Percentiles rank a stretch among this genome's conserved stretches.
Evolutionary conservation across 73 alveolate genomes (phyloP).

Genomic region (Halteria grandinella): DNA sequence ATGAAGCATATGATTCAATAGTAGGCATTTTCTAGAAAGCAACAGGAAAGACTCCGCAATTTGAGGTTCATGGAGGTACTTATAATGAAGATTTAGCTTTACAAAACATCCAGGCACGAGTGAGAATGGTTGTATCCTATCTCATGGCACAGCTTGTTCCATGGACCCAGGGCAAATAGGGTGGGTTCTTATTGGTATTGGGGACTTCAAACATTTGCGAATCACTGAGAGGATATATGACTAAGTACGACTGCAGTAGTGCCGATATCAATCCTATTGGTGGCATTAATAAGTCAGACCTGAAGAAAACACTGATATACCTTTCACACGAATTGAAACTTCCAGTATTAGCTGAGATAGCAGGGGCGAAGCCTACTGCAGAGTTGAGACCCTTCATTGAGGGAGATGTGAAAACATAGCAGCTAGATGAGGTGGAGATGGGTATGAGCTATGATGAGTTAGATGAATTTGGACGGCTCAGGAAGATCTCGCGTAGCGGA

Average conservation of each 20-base stretch:
- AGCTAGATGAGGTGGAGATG: conserved; percentile 91
- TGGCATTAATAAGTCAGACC: conserved; percentile 82
- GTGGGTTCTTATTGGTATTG: conserved; percentile 72
- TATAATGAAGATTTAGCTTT: conserved; percentile 84
- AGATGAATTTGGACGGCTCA: conserved; percentile 75
- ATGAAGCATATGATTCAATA: conserved; percentile 62
- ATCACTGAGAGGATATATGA: conserved; percentile 91
- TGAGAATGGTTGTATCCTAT: conserved; percentile 91
- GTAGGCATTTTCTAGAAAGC: conserved; percentile 51
- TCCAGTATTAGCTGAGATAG: conserved; percentile 53
- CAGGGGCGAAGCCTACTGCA: conserved; percentile 83
- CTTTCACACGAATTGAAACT: conserved; percentile 32
- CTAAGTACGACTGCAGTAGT: conserved; percentile 94
- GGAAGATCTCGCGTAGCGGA: conserved; percentile 84
- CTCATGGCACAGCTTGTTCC: conserved; percentile 90
- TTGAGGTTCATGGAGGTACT: conserved; percentile 72
- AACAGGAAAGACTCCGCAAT: conserved; percentile 74
- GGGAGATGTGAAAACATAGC: conserved; percentile 51
- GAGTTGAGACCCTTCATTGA: conserved; percentile 80
- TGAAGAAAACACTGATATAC: conserved; percentile 66
- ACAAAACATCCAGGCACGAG: conserved; percentile 89
- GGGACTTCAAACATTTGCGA: conserved; percentile 92
- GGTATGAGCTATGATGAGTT: conserved; percentile 91
- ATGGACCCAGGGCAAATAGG: conserved; percentile 78
- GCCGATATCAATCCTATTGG: conserved; percentile 97